Evolutionary conservation across 495 filamentous ascomycete species (phyloP), one percentile per base, ranked within the genome.

Genomic region (Paragyromitra xinjiangensis): DNA sequence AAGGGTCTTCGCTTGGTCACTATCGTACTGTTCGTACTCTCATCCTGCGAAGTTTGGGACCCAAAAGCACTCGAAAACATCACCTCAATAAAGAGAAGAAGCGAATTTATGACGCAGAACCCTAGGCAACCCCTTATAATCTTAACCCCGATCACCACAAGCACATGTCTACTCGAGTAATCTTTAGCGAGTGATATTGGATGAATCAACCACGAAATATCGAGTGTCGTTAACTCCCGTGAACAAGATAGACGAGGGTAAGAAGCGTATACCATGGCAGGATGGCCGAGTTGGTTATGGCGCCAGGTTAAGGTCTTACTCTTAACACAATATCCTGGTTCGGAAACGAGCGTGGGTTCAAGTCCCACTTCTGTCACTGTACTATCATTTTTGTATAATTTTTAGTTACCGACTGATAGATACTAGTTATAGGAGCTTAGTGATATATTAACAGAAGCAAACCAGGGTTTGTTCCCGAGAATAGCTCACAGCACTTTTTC

Each of bases 341-440:
- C 64, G 75, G 75, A 75, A 78, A 78, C 65, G 72, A 76, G 75
- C 75, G 75, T 78, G 75, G 71, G 75, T 78, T 77, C 63, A 76
- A 78, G 75, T 78, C 75, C 75, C 64, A 78, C 75, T 78, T 61
- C 73, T 78, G 75, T 78, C 74, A 77, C 19, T 22, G 4, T 37
- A n/a, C 39, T 14, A 61, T 16, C 26, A 39, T n/a, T 39, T 61
- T 61, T 61, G 56, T 61, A 34, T 26, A 6, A 12, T 56, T 56
- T 56, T 56, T 5, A 2, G 8, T 29, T 6, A 22, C 22, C 7
- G 7, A 14, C 42, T 44, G 6, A 44, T 44, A 9, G 42, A 12
- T 44, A 34, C 29, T 34, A 3, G 29, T 34, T 34, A 3, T 34
- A 34, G 29, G 29, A 34, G 29, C 29, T 34, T 34, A 34, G 29